Conservation (phyloP, 2,329 filamentous ascomycete species). For the Colletotrichum tropicicola region DNA sequence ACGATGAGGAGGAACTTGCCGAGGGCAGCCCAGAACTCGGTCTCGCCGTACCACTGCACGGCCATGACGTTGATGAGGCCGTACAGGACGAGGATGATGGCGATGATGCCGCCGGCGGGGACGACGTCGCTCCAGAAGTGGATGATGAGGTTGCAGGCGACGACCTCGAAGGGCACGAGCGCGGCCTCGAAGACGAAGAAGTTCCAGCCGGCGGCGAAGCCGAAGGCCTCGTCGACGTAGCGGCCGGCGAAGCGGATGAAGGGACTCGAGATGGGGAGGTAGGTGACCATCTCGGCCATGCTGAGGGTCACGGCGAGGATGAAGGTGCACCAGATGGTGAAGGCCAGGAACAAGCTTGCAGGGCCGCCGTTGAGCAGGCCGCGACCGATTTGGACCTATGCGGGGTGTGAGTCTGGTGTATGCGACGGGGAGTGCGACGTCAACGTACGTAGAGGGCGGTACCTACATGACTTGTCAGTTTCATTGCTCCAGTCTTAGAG, state of each 20-base stretch:
- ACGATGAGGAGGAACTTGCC: constrained; percentile 78
- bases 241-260: constrained; percentile 82
- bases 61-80: constrained; percentile 74
- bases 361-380: constrained; percentile 68
- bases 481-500: constrained; percentile 24
- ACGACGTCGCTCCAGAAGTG: constrained; percentile 70
- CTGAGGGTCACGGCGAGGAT: constrained; percentile 68
- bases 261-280: constrained; percentile 78
- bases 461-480: constrained; percentile 5
- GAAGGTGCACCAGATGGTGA: constrained; percentile 68
- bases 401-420: constrained; percentile 27
- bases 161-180: constrained; percentile 74
- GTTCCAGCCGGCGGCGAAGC: constrained; percentile 78
- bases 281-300: constrained; percentile 81
- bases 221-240: constrained; percentile 80
- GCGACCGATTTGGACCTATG: constrained; percentile 63
- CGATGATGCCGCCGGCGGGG: constrained; percentile 68
- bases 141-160: constrained; percentile 70
- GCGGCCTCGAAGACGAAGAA: constrained; percentile 77
- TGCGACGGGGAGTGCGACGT: not conserved
- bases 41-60: constrained; percentile 79
- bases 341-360: constrained; percentile 65
- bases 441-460: constrained; percentile 29
- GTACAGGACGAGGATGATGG: constrained; percentile 57
- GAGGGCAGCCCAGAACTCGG: constrained; percentile 79